phyloP scores from a whole-genome alignment of 2,329 filamentous ascomycete genomes.

The Colletotrichum sublineola region DNA sequence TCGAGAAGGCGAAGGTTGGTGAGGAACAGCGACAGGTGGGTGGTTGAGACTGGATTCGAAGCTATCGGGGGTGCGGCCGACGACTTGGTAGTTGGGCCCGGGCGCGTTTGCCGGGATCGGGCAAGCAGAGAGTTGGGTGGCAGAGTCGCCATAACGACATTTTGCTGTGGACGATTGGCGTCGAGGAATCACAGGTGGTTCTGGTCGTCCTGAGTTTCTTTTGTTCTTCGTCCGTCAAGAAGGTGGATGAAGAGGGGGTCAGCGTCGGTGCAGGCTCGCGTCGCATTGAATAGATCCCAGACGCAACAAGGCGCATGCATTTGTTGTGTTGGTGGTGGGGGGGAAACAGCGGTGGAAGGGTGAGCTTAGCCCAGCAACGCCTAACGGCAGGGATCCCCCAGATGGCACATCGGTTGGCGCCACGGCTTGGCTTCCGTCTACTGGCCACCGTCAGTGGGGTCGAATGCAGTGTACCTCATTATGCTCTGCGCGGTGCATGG shows the following conservation, averaged over 20 bases:
- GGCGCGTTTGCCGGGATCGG: conserved; percentile 47
- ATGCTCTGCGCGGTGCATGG: not conserved
- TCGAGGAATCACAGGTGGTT: conserved; percentile 9
- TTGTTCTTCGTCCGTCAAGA: not conserved
- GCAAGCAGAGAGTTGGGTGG: conserved; percentile 49
- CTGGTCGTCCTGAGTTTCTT: not conserved
- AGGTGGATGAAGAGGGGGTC: conserved; percentile 8
- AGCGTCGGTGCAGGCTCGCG: conserved; percentile 1
- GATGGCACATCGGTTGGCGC: conserved; percentile 3
- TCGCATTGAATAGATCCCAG: conserved; percentile 34
- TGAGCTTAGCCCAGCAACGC: conserved; percentile 36
- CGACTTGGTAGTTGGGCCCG: conserved; percentile 43
- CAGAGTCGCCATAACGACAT: conserved; percentile 51
- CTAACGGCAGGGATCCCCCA: conserved; percentile 6
- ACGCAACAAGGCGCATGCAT: conserved; percentile 31
- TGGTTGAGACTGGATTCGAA: conserved; percentile 57
- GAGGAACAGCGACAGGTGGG: conserved; percentile 77
- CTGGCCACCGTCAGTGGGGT: not conserved
- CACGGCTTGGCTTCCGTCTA: not conserved
- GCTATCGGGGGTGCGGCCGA: conserved; percentile 38
- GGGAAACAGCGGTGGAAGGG: conserved; percentile 39
- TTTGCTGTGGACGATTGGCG: conserved; percentile 25
- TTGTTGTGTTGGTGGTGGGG: conserved; percentile 42
- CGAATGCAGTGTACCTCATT: no score
- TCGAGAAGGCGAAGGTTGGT: conserved; percentile 88